These are phyloP conservation scores for Leishmania mexicana DNA, from an alignment of 208 protist genomes.

Conservation along the genomic window DNA sequence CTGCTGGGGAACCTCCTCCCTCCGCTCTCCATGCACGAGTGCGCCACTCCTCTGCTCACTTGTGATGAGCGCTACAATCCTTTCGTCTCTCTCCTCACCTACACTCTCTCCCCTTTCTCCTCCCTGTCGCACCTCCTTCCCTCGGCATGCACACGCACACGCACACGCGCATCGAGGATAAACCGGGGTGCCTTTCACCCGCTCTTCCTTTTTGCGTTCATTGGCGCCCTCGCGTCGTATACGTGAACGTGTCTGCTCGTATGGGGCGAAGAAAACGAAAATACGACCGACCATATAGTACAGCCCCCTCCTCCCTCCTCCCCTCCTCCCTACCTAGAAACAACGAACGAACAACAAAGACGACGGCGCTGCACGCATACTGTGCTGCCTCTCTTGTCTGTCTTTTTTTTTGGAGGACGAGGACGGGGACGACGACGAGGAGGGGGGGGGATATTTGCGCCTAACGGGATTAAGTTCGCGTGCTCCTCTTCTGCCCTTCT, in stretches of 20 bases:
- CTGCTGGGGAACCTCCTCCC: slow-evolving; percentile 96
- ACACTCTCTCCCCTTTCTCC: not conserved
- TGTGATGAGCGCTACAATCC: slow-evolving; percentile 62
- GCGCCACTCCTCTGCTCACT: slow-evolving; percentile 34
- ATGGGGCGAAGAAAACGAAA: not conserved
- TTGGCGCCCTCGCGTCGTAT: not conserved
- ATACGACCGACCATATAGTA: no score
- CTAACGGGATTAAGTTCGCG: not conserved
- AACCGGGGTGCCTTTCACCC: not conserved
- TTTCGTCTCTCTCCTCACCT: not conserved
- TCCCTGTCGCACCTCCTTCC: not conserved
- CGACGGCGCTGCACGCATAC: not conserved
- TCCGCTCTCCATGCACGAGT: slow-evolving; percentile 99
- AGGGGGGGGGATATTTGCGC: not conserved
- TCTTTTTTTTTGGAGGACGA: not conserved
- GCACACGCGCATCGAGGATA: not conserved
- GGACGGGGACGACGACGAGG: no score
- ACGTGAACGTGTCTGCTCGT: not conserved
- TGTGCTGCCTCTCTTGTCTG: not conserved
- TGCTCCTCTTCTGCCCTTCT: not conserved
- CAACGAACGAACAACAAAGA: no score
- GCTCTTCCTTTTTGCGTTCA: not conserved
- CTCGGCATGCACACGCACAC: not conserved
- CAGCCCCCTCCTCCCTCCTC: no score
- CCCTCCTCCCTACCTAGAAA: no score